phyloP scores from a whole-genome alignment of 176 grass and related monocot species.

The Stipa capillata region DNA sequence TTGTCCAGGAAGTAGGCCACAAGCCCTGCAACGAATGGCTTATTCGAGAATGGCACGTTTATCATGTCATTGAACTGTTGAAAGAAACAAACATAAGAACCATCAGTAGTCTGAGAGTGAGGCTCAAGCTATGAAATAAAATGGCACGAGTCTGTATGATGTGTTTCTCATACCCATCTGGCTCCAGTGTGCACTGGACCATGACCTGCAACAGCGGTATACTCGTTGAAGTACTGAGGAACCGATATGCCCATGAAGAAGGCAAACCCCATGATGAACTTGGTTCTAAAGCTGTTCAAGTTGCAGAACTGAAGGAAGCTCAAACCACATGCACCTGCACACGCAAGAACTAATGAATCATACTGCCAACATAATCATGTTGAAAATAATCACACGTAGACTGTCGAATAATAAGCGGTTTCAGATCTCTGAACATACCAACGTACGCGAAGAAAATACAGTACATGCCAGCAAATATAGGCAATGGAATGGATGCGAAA shows the following conservation, averaged over 20 bases:
- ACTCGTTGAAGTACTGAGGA: slow-evolving; percentile 98
- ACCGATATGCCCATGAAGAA: slow-evolving; percentile 90
- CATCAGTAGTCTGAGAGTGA: not conserved
- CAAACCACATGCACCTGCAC: slow-evolving; percentile 62
- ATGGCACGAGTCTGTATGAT: not conserved
- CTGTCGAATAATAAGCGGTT: not conserved
- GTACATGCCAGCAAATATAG: slow-evolving; percentile 87
- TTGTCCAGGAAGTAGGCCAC: slow-evolving; percentile 87
- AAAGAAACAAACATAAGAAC: not conserved
- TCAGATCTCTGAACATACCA: slow-evolving; percentile 38
- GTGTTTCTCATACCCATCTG: slow-evolving; percentile 64
- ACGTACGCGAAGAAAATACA: slow-evolving; percentile 86
- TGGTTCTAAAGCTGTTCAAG: slow-evolving; percentile 85
- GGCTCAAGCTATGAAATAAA: not conserved
- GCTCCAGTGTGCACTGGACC: slow-evolving; percentile 81
- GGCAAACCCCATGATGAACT: slow-evolving; percentile 86
- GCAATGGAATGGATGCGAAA: slow-evolving; percentile 81
- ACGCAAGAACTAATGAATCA: not conserved
- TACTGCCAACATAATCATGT: not conserved
- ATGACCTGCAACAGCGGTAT: slow-evolving; percentile 57
- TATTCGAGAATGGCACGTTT: slow-evolving; percentile 81
- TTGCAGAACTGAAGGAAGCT: slow-evolving; percentile 92
- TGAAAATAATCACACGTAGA: not conserved
- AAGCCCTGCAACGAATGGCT: slow-evolving; percentile 66
- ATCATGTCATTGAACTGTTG: slow-evolving; percentile 91